A percentile compares a stretch with the other conserved stretches of the same genome.
Conservation (phyloP, 1,139 yeast genomes). For the Suzukiozyma palmioleophila region DNA sequence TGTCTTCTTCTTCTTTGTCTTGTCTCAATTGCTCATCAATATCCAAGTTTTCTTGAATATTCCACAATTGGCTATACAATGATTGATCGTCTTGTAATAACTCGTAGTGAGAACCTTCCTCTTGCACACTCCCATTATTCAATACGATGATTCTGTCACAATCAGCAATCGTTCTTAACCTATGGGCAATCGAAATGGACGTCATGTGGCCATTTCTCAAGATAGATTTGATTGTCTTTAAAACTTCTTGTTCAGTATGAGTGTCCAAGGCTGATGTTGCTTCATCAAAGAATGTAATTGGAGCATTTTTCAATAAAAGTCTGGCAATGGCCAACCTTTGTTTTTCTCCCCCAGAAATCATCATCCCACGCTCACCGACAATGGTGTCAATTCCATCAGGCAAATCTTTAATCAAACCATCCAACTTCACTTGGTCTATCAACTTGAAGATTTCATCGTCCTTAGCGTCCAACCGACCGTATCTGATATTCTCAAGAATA, state of each 20-base stretch:
- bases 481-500: conserved; percentile 79
- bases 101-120: conserved; percentile 76
- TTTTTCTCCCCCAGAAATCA: conserved; percentile 98
- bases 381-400: conserved; percentile 84
- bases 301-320: conserved; percentile 74
- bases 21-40: conserved; percentile 30
- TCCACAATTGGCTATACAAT: conserved; percentile 79
- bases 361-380: conserved; percentile 98
- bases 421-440: conserved; percentile 67
- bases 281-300: conserved; percentile 92
- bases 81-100: conserved; percentile 53
- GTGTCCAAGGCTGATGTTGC: conserved; percentile 97
- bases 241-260: conserved; percentile 83
- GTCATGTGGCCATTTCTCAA: conserved; percentile 60
- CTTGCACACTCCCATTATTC: conserved; percentile 72
- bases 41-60: conserved; percentile 80
- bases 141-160: conserved; percentile 90
- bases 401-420: conserved; percentile 56
- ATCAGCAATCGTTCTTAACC: conserved; percentile 91
- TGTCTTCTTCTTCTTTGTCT: conserved; percentile 12
- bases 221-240: conserved; percentile 64
- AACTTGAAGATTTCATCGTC: conserved; percentile 68
- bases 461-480: conserved; percentile 73
- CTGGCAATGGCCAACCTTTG: conserved; percentile 94
- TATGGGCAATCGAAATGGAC: conserved; percentile 87